Percentiles rank a stretch among this genome's conserved stretches.
These are phyloP conservation scores for Bruguiera sexangula DNA, from an alignment of 345 rosid genomes.

Conservation along the genomic window DNA sequence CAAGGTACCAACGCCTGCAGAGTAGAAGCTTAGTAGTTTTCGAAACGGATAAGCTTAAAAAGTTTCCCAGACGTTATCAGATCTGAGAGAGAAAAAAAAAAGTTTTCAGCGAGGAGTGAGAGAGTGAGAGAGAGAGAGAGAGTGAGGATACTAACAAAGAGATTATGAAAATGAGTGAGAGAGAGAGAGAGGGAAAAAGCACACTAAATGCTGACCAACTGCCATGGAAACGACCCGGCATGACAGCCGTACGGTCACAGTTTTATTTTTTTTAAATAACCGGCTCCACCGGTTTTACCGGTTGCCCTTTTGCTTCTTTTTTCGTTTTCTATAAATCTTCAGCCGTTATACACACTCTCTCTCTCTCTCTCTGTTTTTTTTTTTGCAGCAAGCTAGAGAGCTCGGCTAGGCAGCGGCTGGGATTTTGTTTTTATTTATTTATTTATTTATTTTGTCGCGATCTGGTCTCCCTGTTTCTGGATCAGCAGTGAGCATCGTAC, in stretches of 20 bases:
- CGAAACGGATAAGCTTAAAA: not conserved
- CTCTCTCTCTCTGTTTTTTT: not conserved
- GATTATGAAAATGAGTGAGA: not conserved
- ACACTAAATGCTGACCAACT: slow-evolving; percentile 74
- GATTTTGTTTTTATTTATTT: not conserved
- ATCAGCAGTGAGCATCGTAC: not conserved
- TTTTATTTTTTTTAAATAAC: slow-evolving; percentile 15
- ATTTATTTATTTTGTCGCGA: not conserved
- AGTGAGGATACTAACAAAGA: not conserved
- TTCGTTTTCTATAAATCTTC: not conserved
- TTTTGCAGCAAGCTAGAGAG: too few relatives aligned
- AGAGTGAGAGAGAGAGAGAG: slow-evolving; percentile 6
- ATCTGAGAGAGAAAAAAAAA: slow-evolving; percentile 4
- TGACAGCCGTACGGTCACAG: slow-evolving; percentile 38
- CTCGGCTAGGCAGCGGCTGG: too few relatives aligned
- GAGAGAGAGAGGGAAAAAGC: slow-evolving; percentile 17
- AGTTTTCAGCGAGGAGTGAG: not conserved
- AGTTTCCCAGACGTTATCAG: slow-evolving; percentile 6
- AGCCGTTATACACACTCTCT: not conserved
- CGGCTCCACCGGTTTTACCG: slow-evolving; percentile 22
- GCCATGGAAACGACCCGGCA: slow-evolving; percentile 54
- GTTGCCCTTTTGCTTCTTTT: not conserved
- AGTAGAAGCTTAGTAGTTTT: too few relatives aligned
- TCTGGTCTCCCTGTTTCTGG: too few relatives aligned
- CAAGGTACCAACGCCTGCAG: too few relatives aligned